phyloP scores from a whole-genome alignment of 139 green algal genomes.

The Medakamo hakoo region DNA sequence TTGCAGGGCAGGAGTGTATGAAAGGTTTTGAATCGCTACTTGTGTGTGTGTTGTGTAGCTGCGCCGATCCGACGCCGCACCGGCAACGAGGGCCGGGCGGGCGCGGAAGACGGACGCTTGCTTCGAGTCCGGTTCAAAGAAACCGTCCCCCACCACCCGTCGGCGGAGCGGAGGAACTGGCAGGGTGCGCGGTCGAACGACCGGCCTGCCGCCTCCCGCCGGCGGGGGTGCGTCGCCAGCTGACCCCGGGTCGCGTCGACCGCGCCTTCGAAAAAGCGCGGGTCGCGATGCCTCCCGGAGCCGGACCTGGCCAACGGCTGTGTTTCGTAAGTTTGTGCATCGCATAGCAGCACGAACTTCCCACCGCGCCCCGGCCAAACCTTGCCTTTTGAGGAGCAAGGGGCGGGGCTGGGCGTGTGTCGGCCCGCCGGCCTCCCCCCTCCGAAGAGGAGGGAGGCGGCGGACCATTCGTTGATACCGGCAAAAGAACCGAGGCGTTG shows the following conservation, averaged over 20 bases:
- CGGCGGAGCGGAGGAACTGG: neutral
- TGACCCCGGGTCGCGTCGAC: neutral
- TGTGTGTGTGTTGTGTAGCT: too few species aligned
- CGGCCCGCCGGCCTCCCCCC: neutral
- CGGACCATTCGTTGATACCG: neutral
- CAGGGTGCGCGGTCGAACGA: neutral
- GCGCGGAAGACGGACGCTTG: conserved; percentile 1
- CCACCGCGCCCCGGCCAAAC: conserved; percentile 4
- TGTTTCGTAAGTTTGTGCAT: conserved; percentile 24
- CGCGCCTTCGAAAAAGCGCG: neutral
- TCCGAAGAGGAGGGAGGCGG: neutral
- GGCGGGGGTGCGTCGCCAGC: conserved; percentile 14
- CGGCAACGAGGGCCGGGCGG: neutral
- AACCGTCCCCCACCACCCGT: conserved; percentile 1
- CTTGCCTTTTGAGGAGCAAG: too few species aligned
- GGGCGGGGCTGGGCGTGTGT: neutral
- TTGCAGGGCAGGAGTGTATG: too few species aligned
- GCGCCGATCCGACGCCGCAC: neutral
- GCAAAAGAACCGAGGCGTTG: neutral
- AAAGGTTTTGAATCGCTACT: too few species aligned
- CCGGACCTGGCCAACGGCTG: conserved; percentile 13
- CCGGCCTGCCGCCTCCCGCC: conserved; percentile 12
- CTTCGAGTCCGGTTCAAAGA: conserved; percentile 10
- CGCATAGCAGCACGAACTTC: conserved; percentile 29
- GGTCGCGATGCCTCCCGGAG: neutral